Conservation (phyloP, 1,139 yeast species). For the Hansenula sp. region DNA sequence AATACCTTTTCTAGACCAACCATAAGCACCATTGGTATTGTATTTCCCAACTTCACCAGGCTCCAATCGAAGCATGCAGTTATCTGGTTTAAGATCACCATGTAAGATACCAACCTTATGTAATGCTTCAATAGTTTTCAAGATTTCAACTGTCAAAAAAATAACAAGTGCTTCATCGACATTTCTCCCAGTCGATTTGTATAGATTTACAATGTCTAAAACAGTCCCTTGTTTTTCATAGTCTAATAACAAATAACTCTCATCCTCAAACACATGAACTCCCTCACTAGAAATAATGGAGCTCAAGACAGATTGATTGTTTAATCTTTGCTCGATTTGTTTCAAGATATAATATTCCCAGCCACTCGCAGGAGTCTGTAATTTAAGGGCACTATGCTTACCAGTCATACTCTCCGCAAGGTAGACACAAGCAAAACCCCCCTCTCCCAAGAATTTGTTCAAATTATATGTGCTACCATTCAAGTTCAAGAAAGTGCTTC, state of each 20-base stretch:
- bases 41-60: conserved; percentile 26
- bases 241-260: conserved; percentile 69
- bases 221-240: conserved; percentile 74
- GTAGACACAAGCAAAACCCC: conserved; percentile 79
- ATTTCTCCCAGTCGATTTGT: conserved; percentile 27
- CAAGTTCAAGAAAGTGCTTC: conserved; percentile 35
- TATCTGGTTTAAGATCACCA: conserved; percentile 85
- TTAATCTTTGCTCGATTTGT: conserved; percentile 43
- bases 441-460: conserved; percentile 65
- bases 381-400: conserved; percentile 61
- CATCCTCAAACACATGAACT: conserved; percentile 61
- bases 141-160: conserved; percentile 59
- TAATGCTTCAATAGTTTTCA: conserved; percentile 56
- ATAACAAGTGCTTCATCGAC: conserved; percentile 63
- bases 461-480: conserved; percentile 55
- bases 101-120: conserved; percentile 71
- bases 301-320: conserved; percentile 24
- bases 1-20: conserved; percentile 57
- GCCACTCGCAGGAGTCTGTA: conserved; percentile 63
- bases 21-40: conserved; percentile 32
- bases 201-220: conserved; percentile 62
- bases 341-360: conserved; percentile 83
- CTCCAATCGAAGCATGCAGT: conserved; percentile 72
- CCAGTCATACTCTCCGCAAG: conserved; percentile 67
- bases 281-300: conserved; percentile 52